phyloP scores from a whole-genome alignment of 371 early-diverging fungal genomes.

The Haplosporangium sp. region DNA sequence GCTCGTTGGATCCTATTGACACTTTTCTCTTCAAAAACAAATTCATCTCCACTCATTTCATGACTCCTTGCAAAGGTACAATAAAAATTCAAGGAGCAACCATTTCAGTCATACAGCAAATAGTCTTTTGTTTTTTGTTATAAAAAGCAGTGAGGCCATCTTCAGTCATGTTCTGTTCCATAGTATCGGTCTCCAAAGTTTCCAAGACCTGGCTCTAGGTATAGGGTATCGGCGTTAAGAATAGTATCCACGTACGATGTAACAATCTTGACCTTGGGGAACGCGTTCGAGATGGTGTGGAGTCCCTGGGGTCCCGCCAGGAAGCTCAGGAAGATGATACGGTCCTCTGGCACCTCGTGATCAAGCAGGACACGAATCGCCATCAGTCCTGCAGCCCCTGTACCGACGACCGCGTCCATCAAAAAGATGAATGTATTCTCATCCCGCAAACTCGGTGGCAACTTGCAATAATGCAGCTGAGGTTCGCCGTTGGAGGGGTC shows the following conservation, averaged over 20 bases:
- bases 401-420: constrained; percentile 82
- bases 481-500: constrained; percentile 86
- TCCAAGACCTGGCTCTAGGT: constrained; percentile 88
- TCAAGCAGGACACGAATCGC: constrained; percentile 91
- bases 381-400: constrained; percentile 94
- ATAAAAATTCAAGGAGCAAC: background rate
- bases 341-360: constrained; percentile 86
- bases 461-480: constrained; percentile 57
- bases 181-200: constrained; percentile 77
- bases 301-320: constrained; percentile 82
- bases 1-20: background rate
- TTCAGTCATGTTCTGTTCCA: constrained; percentile 42
- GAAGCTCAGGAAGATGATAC: constrained; percentile 84
- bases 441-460: constrained; percentile 15
- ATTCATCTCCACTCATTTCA: constrained; percentile 1
- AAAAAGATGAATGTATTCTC: constrained; percentile 32
- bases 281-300: constrained; percentile 81
- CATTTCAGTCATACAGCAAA: background rate
- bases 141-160: too few species aligned
- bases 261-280: constrained; percentile 85
- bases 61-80: background rate
- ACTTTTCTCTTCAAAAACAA: background rate
- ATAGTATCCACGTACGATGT: constrained; percentile 80
- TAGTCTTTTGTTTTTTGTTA: background rate
- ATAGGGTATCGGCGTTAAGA: constrained; percentile 70